Conservation (phyloP, 1,284 basidiomycete species). For the Cryptococcus sp. region DNA sequence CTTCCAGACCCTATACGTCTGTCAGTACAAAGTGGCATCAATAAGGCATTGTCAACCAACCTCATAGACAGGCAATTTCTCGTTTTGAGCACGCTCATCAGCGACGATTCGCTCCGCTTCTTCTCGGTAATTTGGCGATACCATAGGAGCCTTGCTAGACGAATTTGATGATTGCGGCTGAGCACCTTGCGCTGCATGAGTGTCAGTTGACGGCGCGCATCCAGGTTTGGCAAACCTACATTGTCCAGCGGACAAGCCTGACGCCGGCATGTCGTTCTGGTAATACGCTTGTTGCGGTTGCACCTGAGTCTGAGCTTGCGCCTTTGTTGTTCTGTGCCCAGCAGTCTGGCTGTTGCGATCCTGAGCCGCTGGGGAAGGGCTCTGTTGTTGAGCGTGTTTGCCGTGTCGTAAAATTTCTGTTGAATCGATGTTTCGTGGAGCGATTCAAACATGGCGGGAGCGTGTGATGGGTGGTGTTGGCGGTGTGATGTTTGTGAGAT, state of each 20-base stretch:
- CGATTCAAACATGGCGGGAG: conserved; percentile 2
- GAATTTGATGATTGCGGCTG: conserved; percentile 14
- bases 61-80: conserved; percentile 77
- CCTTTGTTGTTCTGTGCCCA: conserved; percentile 27
- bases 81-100: conserved; percentile 72
- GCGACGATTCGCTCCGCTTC: conserved; percentile 74
- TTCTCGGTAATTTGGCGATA: conserved; percentile 57
- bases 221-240: conserved; percentile 17
- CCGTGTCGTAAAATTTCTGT: conserved; percentile 74
- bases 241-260: conserved; percentile 24
- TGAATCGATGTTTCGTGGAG: conserved; percentile 18
- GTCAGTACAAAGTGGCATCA: conserved; percentile 13
- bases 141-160: conserved; percentile 34
- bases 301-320: conserved; percentile 8
- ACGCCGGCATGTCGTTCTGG: conserved; percentile 38
- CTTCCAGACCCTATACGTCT: conserved; percentile 67
- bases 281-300: conserved; percentile 36
- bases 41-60: conserved; percentile 22
- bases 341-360: conserved; percentile 46
- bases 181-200: conserved; percentile 7
- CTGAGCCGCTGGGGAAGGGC: conserved; percentile 37
- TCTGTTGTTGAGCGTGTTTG: conserved; percentile 67
- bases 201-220: not conserved
- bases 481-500: conserved; percentile 1
- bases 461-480: conserved; percentile 4